Conservation (phyloP, 306 rosid species). For the Cucurbita maxima region DNA sequence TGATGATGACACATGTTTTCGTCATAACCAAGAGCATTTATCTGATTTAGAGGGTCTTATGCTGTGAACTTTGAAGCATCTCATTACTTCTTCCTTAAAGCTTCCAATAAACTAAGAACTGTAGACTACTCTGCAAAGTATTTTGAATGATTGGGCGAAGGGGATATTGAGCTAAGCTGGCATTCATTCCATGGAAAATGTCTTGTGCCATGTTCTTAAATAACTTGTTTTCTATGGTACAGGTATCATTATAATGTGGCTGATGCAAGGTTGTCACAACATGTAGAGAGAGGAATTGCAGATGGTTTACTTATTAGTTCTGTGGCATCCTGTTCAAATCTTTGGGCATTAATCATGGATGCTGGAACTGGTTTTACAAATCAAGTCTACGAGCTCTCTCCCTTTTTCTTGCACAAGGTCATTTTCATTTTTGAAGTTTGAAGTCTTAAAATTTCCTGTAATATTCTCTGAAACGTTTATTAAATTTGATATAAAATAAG, state of each 20-base stretch:
- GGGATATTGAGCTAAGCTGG: not conserved
- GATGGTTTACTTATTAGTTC: slow-evolving; percentile 90
- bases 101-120: not conserved
- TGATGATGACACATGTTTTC: not conserved
- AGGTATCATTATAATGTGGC: slow-evolving; percentile 88
- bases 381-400: slow-evolving; percentile 77
- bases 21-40: not conserved
- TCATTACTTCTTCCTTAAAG: not conserved
- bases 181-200: not conserved
- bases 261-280: slow-evolving; percentile 73
- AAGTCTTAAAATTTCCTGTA: not conserved
- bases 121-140: not conserved
- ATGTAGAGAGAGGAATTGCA: slow-evolving; percentile 84
- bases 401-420: slow-evolving; percentile 83
- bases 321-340: slow-evolving; percentile 81
- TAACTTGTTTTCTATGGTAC: slow-evolving; percentile 11
- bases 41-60: not conserved
- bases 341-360: slow-evolving; percentile 97
- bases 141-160: not conserved
- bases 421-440: slow-evolving; percentile 14
- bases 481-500: not conserved
- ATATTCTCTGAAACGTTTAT: not conserved
- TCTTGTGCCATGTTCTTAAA: not conserved
- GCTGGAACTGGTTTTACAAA: slow-evolving; percentile 76
- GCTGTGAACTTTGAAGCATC: not conserved